Conservation (phyloP, 1,284 basidiomycete genomes). For the Malassezia arunalokei region DNA sequence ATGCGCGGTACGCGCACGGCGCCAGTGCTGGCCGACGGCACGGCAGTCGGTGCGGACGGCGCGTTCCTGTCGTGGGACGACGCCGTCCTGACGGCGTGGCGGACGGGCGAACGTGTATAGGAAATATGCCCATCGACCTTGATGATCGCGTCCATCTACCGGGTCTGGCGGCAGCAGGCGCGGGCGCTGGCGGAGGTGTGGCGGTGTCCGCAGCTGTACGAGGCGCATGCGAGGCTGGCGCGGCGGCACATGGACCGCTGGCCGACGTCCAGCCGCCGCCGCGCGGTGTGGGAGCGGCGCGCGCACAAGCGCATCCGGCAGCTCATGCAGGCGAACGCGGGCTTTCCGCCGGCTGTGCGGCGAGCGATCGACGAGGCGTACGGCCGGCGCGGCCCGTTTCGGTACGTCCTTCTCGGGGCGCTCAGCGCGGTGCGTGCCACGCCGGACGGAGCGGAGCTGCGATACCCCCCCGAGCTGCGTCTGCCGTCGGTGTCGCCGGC, state of each 20-base stretch:
- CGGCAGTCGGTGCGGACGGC: conserved; percentile 48
- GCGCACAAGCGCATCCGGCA: not conserved
- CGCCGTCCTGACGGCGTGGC: conserved; percentile 18
- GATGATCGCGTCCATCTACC: not conserved
- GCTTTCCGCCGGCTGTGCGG: conserved; percentile 14
- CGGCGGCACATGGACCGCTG: not conserved
- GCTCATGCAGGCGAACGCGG: conserved; percentile 14
- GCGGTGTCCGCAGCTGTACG: conserved; percentile 13
- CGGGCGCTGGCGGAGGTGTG: conserved; percentile 11
- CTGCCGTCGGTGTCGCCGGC: conserved; percentile 3
- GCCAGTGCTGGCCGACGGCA: conserved; percentile 44
- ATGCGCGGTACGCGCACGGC: conserved; percentile 47
- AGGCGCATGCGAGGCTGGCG: conserved; percentile 9
- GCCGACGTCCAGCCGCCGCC: not conserved
- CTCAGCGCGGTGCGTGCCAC: conserved; percentile 2
- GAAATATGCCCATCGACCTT: too few relatives aligned
- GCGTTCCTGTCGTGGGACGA: conserved; percentile 57
- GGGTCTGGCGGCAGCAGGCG: conserved; percentile 12
- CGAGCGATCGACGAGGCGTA: conserved; percentile 17
- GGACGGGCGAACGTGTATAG: not conserved
- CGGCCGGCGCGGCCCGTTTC: conserved; percentile 10
- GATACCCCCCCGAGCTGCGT: conserved; percentile 6
- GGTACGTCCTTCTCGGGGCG: conserved; percentile 5
- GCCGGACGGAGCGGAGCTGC: not conserved
- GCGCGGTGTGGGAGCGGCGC: not conserved